A percentile compares a stretch with the other conserved stretches of the same genome.
These are phyloP conservation scores for Fagopyrum homotropicum DNA, from an alignment of 148 eudicot genomes.

Conservation along the genomic window DNA sequence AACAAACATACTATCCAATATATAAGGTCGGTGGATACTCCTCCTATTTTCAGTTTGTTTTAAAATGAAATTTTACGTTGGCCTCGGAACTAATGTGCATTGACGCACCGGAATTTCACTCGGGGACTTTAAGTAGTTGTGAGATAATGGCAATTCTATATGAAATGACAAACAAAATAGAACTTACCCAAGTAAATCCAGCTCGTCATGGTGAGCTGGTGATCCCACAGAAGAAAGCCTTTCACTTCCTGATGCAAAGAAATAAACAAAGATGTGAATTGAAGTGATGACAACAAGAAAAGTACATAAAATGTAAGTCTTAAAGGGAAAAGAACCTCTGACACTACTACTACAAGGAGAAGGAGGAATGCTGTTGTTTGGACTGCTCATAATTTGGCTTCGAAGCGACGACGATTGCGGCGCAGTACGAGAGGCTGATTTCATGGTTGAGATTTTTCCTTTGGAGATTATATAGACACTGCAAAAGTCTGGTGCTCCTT, in stretches of 20 bases:
- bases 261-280: neutral
- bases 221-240: slow-evolving; percentile 6
- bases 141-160: too few relatives aligned
- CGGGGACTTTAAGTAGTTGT: too few relatives aligned
- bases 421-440: slow-evolving; percentile 55
- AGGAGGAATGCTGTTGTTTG: slow-evolving; percentile 15
- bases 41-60: too few relatives aligned
- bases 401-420: slow-evolving; percentile 48
- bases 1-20: too few relatives aligned
- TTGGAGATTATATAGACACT: slow-evolving; percentile 61
- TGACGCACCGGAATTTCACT: too few relatives aligned
- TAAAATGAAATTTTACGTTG: too few relatives aligned
- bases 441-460: slow-evolving; percentile 53
- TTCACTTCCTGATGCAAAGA: slow-evolving; percentile 7
- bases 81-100: too few relatives aligned
- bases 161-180: neutral
- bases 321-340: neutral
- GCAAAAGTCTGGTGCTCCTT: slow-evolving; percentile 78
- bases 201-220: slow-evolving; percentile 16
- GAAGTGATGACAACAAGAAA: neutral
- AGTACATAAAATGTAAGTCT: neutral
- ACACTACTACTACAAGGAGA: slow-evolving; percentile 14
- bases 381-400: slow-evolving; percentile 34
- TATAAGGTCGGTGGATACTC: too few relatives aligned
- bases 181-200: slow-evolving; percentile 21